Evolutionary conservation across 192 early-diverging fungal species (phyloP).

Genomic region (Coemansia sp.): DNA sequence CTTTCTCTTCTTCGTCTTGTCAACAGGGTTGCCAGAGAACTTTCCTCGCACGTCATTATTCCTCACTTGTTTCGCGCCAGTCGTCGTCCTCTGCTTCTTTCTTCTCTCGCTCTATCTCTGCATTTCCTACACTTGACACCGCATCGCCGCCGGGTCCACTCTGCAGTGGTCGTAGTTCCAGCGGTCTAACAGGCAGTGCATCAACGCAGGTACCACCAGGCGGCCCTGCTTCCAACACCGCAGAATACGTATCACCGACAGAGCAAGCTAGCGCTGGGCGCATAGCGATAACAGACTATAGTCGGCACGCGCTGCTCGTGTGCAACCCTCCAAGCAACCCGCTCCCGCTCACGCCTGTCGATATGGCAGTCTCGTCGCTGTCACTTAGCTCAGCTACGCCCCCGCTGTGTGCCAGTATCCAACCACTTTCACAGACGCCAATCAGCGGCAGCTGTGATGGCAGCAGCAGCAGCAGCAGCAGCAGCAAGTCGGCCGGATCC

Average conservation of each 20-base stretch:
- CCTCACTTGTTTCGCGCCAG: background rate
- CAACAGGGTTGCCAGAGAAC: background rate
- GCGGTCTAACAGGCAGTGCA: background rate
- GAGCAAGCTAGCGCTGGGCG: background rate
- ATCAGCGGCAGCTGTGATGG: conserved; percentile 7
- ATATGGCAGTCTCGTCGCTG: conserved; percentile 20
- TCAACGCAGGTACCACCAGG: conserved; percentile 5
- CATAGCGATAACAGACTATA: background rate
- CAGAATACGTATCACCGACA: background rate
- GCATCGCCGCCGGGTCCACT: conserved; percentile 8
- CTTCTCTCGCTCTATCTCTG: background rate
- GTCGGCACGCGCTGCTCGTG: conserved; percentile 19
- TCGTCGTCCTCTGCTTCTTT: background rate
- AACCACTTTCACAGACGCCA: conserved; percentile 17
- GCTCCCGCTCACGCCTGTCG: conserved; percentile 28
- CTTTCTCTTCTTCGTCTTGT: conserved; percentile 13
- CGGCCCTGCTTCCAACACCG: background rate
- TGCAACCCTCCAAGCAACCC: conserved; percentile 43
- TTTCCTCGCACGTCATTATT: background rate
- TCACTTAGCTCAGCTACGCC: background rate
- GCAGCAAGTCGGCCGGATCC: conserved; percentile 12
- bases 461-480: conserved; percentile 12
- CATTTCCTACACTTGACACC: conserved; percentile 10
- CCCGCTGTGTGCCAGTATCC: background rate
- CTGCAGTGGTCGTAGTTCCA: background rate